Conservation (phyloP, 139 green algal species). For the Coelastrella sp. region DNA sequence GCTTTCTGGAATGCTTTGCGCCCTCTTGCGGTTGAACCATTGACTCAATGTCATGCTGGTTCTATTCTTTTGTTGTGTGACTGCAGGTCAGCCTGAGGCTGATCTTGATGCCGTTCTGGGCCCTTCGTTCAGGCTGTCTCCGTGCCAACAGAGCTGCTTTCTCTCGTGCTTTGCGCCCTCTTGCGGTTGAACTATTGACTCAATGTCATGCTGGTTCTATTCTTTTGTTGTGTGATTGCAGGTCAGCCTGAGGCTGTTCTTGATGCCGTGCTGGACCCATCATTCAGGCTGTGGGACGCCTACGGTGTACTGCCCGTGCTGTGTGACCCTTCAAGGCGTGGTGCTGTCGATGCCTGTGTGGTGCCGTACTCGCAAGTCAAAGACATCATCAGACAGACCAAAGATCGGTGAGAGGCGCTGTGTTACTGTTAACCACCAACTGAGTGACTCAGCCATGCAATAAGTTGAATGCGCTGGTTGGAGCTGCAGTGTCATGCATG, state of each 20-base stretch:
- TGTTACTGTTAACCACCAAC: too few species aligned
- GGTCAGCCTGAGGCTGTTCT: conserved; percentile 41
- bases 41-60: too few species aligned
- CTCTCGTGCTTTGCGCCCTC: too few species aligned
- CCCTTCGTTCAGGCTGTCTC: conserved; percentile 43
- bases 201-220: neutral
- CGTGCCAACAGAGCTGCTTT: neutral
- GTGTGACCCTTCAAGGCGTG: neutral
- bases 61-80: neutral
- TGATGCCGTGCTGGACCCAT: conserved; percentile 32
- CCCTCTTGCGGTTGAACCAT: too few species aligned
- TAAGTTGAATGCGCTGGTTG: too few species aligned
- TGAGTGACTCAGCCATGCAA: too few species aligned
- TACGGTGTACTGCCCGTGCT: conserved; percentile 50
- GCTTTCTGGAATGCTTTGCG: too few species aligned
- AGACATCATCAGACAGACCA: conserved; percentile 43
- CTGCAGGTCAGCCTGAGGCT: conserved; percentile 42
- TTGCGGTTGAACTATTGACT: too few species aligned
- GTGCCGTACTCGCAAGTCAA: conserved; percentile 40
- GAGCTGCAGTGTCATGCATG: too few species aligned
- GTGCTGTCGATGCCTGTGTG: conserved; percentile 32
- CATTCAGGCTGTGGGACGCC: conserved; percentile 48
- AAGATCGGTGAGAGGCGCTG: conserved; percentile 26
- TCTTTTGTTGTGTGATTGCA: neutral
- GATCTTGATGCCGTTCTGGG: conserved; percentile 25